Evolutionary conservation across 805 yeast species (phyloP).

Genomic region (Scheffersomyces lignosus): DNA sequence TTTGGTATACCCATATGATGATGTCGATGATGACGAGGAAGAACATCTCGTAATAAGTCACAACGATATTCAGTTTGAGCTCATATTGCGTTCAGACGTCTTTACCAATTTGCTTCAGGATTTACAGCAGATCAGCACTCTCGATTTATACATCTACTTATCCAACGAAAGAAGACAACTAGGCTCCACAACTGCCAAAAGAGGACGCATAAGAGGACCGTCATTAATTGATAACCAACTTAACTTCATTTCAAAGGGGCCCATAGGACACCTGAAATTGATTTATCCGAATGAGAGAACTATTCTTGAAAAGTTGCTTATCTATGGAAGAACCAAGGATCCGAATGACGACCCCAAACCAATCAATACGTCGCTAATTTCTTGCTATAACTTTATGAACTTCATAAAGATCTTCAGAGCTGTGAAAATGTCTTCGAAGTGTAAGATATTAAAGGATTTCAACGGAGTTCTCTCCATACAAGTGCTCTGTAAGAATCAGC

Average conservation of each 20-base stretch:
- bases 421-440: constrained; percentile 38
- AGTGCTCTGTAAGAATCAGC: constrained; percentile 34
- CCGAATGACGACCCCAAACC: constrained; percentile 24
- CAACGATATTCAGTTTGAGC: constrained; percentile 30
- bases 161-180: constrained; percentile 19
- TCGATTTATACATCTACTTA: constrained; percentile 31
- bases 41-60: constrained; percentile 27
- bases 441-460: constrained; percentile 38
- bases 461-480: constrained; percentile 39
- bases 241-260: constrained; percentile 65
- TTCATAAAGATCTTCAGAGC: constrained; percentile 35
- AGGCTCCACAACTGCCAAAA: constrained; percentile 2
- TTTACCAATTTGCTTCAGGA: constrained; percentile 37
- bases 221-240: constrained; percentile 34
- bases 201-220: constrained; percentile 3
- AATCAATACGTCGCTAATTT: constrained; percentile 20
- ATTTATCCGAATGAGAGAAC: constrained; percentile 63
- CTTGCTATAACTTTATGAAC: constrained; percentile 32
- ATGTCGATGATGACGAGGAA: constrained; percentile 14
- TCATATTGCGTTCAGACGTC: constrained; percentile 40
- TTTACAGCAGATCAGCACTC: constrained; percentile 34
- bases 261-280: constrained; percentile 70
- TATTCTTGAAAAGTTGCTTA: constrained; percentile 59
- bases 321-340: constrained; percentile 22
- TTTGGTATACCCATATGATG: constrained; percentile 21